Evolutionary conservation across 139 green algal species (phyloP), one percentile per base, ranked within the genome.

Genomic region (Tetraselmis striata): DNA sequence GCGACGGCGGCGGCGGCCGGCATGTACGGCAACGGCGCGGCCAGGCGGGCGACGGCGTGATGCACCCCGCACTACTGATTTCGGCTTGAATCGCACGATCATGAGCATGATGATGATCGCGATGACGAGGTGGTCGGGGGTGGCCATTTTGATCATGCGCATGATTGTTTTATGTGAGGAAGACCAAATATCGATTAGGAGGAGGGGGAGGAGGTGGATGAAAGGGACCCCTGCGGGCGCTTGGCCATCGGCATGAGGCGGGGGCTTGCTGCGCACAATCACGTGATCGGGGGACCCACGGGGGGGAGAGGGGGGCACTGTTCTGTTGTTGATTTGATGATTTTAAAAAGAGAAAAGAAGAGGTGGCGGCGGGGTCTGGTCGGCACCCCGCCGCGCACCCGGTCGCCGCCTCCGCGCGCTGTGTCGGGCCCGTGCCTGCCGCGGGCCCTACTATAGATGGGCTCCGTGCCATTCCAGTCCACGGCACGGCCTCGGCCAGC

Each of bases 401-500:
- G 11, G 11, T 67, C 5, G 45, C 45, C 5, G 11, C 5, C 11
- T 18, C 5, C 11, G 5, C 11, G 11, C 11, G 45, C 45, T 67
- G 45, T 18, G 45, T 18, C 45, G 11, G 18, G 45, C 18, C 45
- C n/a, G n/a, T 67, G 18, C n/a, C 5, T 67, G 45, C 45, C 89
- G 28, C 84, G 32, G n/a, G 45, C 45, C 89, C 28, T 85, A 76
- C 85, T 59, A 93, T 79, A 93, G 31, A 93, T 90, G 30, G 90
- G 88, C 0, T 93, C 88, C 28, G 80, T 30, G 2, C 88, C 90
- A 58, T 91, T 91, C 90, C 90, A 93, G 28, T 85, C 78, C 11
- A 93, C 88, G 27, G 75, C 58, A 2, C 90, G 87, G 2, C 85
- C 85, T 25, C 26, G 83, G 84, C 89, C 91, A 94, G 58, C 83